These are phyloP conservation scores for Auricularia cornea DNA, from an alignment of 768 basidiomycete genomes.

Conservation along the genomic window DNA sequence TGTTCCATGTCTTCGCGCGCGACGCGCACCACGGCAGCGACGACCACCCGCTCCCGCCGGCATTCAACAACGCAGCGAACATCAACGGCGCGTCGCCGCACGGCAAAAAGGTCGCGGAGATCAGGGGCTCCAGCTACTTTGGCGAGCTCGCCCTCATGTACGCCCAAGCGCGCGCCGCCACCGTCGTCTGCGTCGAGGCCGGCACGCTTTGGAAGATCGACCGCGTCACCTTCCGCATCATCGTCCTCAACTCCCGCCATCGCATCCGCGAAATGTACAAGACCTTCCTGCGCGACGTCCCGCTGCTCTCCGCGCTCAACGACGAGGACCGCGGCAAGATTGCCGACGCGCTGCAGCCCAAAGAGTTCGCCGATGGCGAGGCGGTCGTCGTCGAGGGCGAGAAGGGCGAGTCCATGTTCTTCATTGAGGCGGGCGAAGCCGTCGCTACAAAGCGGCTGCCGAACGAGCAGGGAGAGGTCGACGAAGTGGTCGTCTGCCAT, in stretches of 20 bases:
- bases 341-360: constrained; percentile 87
- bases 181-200: constrained; percentile 74
- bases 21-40: constrained; percentile 20
- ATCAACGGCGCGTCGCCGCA: constrained; percentile 37
- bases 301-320: constrained; percentile 77
- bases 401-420: constrained; percentile 95
- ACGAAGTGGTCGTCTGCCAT: constrained; percentile 63
- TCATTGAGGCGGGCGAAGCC: constrained; percentile 91
- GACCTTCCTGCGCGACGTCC: constrained; percentile 85
- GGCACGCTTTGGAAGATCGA: constrained; percentile 93
- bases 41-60: constrained; percentile 54
- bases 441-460: constrained; percentile 70
- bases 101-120: constrained; percentile 78
- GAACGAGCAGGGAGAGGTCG: constrained; percentile 46
- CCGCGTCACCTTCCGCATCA: constrained; percentile 96
- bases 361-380: constrained; percentile 73
- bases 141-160: constrained; percentile 99
- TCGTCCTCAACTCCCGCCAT: constrained; percentile 89
- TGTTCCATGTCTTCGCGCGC: constrained; percentile 74
- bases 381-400: constrained; percentile 89
- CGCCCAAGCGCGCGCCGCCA: constrained; percentile 91
- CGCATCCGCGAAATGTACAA: constrained; percentile 94
- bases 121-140: constrained; percentile 77
- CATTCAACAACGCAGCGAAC: constrained; percentile 28
- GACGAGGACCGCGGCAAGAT: constrained; percentile 92